A percentile compares a stretch with the other conserved stretches of the same genome.
These are phyloP conservation scores for Penstemon barbatus DNA, from an alignment of 257 asterid genomes.

Conservation along the genomic window DNA sequence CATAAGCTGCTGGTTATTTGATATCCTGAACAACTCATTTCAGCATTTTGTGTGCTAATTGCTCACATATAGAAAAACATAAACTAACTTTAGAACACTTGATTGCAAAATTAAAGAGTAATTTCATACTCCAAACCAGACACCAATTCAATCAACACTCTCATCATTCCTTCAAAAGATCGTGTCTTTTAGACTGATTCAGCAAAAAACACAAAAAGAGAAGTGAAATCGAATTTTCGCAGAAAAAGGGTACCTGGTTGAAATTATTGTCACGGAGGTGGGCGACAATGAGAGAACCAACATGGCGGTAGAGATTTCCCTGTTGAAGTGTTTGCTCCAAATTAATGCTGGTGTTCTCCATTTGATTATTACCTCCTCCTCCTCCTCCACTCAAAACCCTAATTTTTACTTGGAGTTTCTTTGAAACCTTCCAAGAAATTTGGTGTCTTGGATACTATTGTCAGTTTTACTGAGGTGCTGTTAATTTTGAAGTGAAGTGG, in stretches of 20 bases:
- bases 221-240: background rate
- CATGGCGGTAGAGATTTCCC: conserved; percentile 70
- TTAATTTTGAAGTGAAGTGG: background rate
- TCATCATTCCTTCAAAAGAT: background rate
- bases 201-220: conserved; percentile 2
- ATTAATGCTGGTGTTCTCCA: conserved; percentile 40
- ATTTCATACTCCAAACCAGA: conserved; percentile 5
- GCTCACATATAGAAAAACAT: background rate
- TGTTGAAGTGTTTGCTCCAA: conserved; percentile 73
- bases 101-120: background rate
- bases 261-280: conserved; percentile 80
- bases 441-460: conserved; percentile 7
- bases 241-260: conserved; percentile 49
- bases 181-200: background rate
- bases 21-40: background rate
- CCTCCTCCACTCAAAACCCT: conserved; percentile 1
- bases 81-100: conserved; percentile 15
- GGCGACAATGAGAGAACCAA: conserved; percentile 68
- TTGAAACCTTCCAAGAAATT: conserved; percentile 2
- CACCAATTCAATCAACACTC: background rate
- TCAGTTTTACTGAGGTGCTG: background rate
- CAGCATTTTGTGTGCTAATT: background rate
- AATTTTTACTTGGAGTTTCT: background rate
- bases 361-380: conserved; percentile 8
- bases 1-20: background rate